These are phyloP conservation scores for Penicillium cataractarum DNA, from an alignment of 495 filamentous ascomycete genomes.

Conservation along the genomic window DNA sequence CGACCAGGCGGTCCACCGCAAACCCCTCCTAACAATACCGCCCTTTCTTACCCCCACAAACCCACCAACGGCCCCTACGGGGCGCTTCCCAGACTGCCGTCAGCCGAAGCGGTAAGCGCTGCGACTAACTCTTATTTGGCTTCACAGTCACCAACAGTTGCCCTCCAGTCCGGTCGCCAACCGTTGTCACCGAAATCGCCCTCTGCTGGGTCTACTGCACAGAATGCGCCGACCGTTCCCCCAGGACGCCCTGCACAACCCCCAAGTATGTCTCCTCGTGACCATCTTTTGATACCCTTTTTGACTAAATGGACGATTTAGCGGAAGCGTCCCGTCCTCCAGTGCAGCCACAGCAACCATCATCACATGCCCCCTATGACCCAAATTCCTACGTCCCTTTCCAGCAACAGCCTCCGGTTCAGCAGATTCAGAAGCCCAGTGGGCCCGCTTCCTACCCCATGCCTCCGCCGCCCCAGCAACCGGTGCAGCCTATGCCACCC, in stretches of 20 bases:
- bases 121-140: constrained; percentile 49
- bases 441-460: constrained; percentile 22
- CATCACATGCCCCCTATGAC: constrained; percentile 64
- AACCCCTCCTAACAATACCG: constrained; percentile 52
- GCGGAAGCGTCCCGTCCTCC: constrained; percentile 46
- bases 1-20: constrained; percentile 56
- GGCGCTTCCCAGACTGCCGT: constrained; percentile 47
- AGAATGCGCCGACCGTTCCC: constrained; percentile 42
- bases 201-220: constrained; percentile 32
- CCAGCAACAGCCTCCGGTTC: constrained; percentile 44
- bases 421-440: constrained; percentile 31
- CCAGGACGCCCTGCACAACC: constrained; percentile 37
- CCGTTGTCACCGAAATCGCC: constrained; percentile 42
- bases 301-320: constrained; percentile 15
- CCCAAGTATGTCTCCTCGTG: constrained; percentile 35
- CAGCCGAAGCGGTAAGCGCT: constrained; percentile 51
- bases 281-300: background rate
- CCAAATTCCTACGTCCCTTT: constrained; percentile 72
- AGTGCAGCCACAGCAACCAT: constrained; percentile 37
- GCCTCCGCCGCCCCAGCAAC: constrained; percentile 40
- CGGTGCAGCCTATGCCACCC: constrained; percentile 37
- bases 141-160: constrained; percentile 46
- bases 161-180: constrained; percentile 34
- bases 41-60: constrained; percentile 47
- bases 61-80: constrained; percentile 56